These are phyloP conservation scores for Lactifluus echinatus DNA, from an alignment of 768 basidiomycete species.

Conservation along the genomic window DNA sequence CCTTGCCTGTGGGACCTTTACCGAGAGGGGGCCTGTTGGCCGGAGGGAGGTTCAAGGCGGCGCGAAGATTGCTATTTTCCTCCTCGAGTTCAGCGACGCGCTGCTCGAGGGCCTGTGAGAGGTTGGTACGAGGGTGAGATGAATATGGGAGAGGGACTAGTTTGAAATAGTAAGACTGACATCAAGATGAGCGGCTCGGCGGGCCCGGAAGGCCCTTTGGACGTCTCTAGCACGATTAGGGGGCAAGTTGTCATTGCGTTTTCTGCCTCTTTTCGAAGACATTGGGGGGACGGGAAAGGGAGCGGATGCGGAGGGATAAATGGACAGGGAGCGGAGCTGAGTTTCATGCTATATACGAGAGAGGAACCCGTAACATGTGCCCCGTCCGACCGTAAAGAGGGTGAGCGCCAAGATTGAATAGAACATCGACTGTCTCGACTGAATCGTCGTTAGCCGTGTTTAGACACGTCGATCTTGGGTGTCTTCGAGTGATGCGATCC, in stretches of 20 bases:
- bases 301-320: conserved; percentile 28
- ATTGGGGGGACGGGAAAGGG: conserved; percentile 30
- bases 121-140: conserved; percentile 23
- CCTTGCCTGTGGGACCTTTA: conserved; percentile 82
- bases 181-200: conserved; percentile 81
- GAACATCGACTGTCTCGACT: background rate
- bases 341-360: conserved; percentile 23
- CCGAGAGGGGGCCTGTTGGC: conserved; percentile 65
- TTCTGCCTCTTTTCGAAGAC: conserved; percentile 84
- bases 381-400: conserved; percentile 20
- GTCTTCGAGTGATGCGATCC: too few species aligned
- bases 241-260: conserved; percentile 72
- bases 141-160: conserved; percentile 25
- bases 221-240: conserved; percentile 82
- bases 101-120: conserved; percentile 62
- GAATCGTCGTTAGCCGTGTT: conserved; percentile 23
- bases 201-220: conserved; percentile 81
- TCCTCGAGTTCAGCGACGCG: conserved; percentile 77
- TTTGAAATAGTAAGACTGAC: conserved; percentile 33
- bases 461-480: conserved; percentile 28
- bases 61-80: conserved; percentile 69
- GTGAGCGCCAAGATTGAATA: conserved; percentile 20
- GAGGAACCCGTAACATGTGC: conserved; percentile 30
- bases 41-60: conserved; percentile 63
- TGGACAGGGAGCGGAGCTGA: conserved; percentile 28